Base-by-base conservation (phyloP, 2,329 filamentous ascomycete genomes). In the Amphichorda felina region DNA sequence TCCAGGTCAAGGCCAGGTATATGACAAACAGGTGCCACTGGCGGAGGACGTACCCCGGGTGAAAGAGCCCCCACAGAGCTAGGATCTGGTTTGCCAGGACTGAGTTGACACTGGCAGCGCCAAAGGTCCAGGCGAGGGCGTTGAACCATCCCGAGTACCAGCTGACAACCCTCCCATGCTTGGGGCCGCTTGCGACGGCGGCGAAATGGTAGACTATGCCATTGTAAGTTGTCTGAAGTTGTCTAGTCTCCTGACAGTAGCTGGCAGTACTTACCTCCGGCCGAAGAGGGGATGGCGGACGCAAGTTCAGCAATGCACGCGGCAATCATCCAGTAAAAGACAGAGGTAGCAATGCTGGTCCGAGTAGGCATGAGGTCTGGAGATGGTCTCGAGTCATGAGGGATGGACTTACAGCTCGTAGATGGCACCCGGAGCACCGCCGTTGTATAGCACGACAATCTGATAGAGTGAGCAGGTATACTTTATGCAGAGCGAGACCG, bases 151-250 rank as follows among this genome's bases (percentile, higher is more conserved):
- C 61, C 8, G 61, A 58, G 35, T 63, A 61, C 49, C 61, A 64
- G 5, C 60, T 60, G 8, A 71, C 59, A 1, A 61, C 43, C 14
- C 71, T 64, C 19, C 73, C 72, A 54, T 66, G 68, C 36, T 42
- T 37, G 17, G 34, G 53, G 2, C 73, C 73, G 0, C 70, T 67
- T 2, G 71, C 75, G 8, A 76, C 60, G 11, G 70, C 66, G 3
- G 72, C 72, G 69, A 70, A 77, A 45, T 77, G 72, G 39, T 78
- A 78, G 5, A 77, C 69, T n/a, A n/a, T n/a, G n/a, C n/a, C n/a
- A n/a, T n/a, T n/a, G n/a, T n/a, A n/a, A n/a, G n/a, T n/a, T n/a
- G n/a, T n/a, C n/a, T n/a, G n/a, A n/a, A n/a, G n/a, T n/a, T n/a
- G n/a, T n/a, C n/a, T n/a, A n/a, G n/a, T n/a, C n/a, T n/a, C n/a